phyloP scores from a whole-genome alignment of 208 protist species.

The Acanthamoeba triangularis region DNA sequence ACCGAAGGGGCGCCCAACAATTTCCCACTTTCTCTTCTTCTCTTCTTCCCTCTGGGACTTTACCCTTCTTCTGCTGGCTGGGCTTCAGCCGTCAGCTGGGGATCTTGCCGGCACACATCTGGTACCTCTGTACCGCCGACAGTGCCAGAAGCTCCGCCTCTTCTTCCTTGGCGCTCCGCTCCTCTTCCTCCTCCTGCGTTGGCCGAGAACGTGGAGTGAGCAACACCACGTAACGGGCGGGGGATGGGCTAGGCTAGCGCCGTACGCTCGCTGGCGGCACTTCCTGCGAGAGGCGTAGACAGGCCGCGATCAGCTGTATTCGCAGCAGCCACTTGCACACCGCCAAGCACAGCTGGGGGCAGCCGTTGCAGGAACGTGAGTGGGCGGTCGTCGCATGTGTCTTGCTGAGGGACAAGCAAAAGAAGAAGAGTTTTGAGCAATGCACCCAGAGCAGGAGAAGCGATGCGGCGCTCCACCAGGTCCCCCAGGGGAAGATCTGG shows the following conservation, averaged over 20 bases:
- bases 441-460: conserved; percentile 61
- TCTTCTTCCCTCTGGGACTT: no score
- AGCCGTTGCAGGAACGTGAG: no score
- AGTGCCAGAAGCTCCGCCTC: conserved; percentile 31
- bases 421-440: no score
- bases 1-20: no score
- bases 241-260: no score
- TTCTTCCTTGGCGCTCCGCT: background rate
- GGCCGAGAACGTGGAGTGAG: no score
- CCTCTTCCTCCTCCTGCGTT: conserved; percentile 34
- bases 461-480: conserved; percentile 10
- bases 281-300: conserved; percentile 9
- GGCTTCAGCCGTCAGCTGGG: no score
- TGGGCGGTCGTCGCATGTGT: no score
- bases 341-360: conserved; percentile 54
- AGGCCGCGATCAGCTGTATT: conserved; percentile 55
- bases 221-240: no score
- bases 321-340: conserved; percentile 37
- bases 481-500: conserved; percentile 41
- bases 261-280: background rate
- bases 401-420: no score
- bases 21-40: no score
- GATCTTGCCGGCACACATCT: conserved; percentile 70
- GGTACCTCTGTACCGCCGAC: conserved; percentile 45
- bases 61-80: no score